These are phyloP conservation scores for Fragaria nilgerrensis DNA, from an alignment of 306 rosid genomes.

Conservation along the genomic window DNA sequence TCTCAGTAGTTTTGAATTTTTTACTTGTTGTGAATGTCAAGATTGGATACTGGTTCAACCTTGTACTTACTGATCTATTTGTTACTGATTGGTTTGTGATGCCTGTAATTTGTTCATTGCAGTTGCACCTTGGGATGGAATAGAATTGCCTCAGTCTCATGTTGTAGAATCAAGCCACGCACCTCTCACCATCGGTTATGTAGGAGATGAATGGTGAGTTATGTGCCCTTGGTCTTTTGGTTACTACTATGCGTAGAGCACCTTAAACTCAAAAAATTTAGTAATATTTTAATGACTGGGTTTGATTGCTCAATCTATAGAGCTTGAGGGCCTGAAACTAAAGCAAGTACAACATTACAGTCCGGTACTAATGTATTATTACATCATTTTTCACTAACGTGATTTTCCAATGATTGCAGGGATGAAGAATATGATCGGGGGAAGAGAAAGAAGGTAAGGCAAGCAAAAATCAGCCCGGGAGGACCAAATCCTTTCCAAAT, in stretches of 20 bases:
- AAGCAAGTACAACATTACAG: background rate
- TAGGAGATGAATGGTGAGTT: conserved; percentile 86
- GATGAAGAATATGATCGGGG: conserved; percentile 89
- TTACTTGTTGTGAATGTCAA: too few relatives aligned
- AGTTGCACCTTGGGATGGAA: conserved; percentile 85
- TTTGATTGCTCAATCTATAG: background rate
- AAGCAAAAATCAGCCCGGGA: conserved; percentile 41
- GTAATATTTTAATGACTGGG: background rate
- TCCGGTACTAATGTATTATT: background rate
- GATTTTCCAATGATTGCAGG: conserved; percentile 41
- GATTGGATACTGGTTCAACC: too few relatives aligned
- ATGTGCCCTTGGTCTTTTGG: background rate
- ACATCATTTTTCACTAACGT: background rate
- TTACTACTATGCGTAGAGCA: background rate
- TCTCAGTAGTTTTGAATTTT: background rate
- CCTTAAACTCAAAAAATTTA: background rate
- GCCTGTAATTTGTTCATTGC: conserved; percentile 28
- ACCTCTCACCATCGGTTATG: conserved; percentile 55
- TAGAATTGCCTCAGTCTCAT: conserved; percentile 44
- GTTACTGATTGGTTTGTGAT: conserved; percentile 1
- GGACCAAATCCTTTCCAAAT: conserved; percentile 80
- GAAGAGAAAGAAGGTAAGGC: conserved; percentile 73
- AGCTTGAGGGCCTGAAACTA: background rate
- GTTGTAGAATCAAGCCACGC: conserved; percentile 32
- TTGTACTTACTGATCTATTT: background rate